Base-by-base conservation (phyloP, 75 land plant species). In the Sequoiadendron giganteum region DNA sequence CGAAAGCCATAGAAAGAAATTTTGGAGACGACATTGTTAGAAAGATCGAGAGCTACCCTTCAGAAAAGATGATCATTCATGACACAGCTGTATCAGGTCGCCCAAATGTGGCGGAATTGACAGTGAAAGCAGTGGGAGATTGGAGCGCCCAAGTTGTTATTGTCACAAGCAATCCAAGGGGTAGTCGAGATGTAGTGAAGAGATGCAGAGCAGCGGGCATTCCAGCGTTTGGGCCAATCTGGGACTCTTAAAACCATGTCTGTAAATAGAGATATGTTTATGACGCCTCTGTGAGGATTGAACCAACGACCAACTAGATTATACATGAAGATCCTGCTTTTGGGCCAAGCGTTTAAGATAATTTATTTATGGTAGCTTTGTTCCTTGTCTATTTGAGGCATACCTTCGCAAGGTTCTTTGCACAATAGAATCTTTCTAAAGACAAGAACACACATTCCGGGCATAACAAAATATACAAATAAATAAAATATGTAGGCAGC, bases 221-320 rank as follows among this genome's bases (percentile, higher is more conserved):
- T n/a, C 90, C 94, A n/a, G 94, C 94, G 2, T 95, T 95, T 87
- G 95, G 94, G 3, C 95, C 95, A 21, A 92, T 93, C 30, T 95
- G 95, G 95, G 93, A 92, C 70, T 92, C 93, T 49, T 91, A 70
- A 85, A 49, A 11, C 16, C 40, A 36, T 77, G 39, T 76, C 25
- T 61, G 25, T 19, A 61, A 61, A 18, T 61, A 19, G 18, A 4
- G 21, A 56, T 16, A 56, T 56, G 21, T 56, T 18, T 56, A 54
- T 54, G 54, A 52, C 9, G 13, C 54, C 54, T 52, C 2, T 52
- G 54, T 52, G 56, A 15, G 56, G 56, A 54, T 18, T 15, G 16
- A 54, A 54, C 10, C 56, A 54, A 13, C 16, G 56, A 15, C 56
- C 56, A 54, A 15, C 56, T 15, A 54, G 16, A 54, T 54, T 54